These are phyloP conservation scores for Ceratocystis cacaofunesta DNA, from an alignment of 2,329 filamentous ascomycete species.

Conservation along the genomic window DNA sequence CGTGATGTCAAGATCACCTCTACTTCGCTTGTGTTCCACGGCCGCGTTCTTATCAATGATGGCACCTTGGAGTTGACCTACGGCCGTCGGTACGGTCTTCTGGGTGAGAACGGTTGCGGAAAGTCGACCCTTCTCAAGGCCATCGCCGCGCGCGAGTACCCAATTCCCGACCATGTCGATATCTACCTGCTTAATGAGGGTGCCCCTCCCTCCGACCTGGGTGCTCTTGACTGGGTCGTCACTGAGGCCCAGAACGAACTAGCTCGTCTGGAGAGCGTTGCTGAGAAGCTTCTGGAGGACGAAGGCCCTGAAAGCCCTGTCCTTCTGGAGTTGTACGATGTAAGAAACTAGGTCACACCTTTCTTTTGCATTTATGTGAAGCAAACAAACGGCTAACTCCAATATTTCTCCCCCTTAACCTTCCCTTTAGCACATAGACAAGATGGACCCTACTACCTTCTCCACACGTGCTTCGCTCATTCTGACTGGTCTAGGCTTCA, in stretches of 20 bases:
- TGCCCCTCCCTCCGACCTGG: conserved; percentile 73
- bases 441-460: conserved; percentile 97
- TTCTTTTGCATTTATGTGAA: conserved; percentile 4
- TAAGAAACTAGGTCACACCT: conserved; percentile 31
- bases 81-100: conserved; percentile 79
- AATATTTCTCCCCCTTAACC: conserved; percentile 11
- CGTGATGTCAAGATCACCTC: conserved; percentile 97
- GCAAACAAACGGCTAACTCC: conserved; percentile 18
- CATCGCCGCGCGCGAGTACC: conserved; percentile 84
- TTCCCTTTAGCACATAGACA: conserved; percentile 71
- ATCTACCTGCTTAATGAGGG: conserved; percentile 98
- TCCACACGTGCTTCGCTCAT: conserved; percentile 90
- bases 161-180: conserved; percentile 90
- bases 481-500: conserved; percentile 96
- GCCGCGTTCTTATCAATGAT: conserved; percentile 88
- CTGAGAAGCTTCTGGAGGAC: conserved; percentile 80
- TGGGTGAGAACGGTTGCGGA: conserved; percentile 98
- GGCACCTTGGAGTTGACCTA: conserved; percentile 86
- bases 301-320: conserved; percentile 84
- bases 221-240: conserved; percentile 95
- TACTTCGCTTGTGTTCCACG: conserved; percentile 89
- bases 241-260: conserved; percentile 87
- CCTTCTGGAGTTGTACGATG: conserved; percentile 89
- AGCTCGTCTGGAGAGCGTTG: conserved; percentile 72
- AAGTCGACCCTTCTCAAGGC: conserved; percentile 97